Evolutionary conservation across 345 rosid species (phyloP).

Genomic region (Limnanthes douglasii): DNA sequence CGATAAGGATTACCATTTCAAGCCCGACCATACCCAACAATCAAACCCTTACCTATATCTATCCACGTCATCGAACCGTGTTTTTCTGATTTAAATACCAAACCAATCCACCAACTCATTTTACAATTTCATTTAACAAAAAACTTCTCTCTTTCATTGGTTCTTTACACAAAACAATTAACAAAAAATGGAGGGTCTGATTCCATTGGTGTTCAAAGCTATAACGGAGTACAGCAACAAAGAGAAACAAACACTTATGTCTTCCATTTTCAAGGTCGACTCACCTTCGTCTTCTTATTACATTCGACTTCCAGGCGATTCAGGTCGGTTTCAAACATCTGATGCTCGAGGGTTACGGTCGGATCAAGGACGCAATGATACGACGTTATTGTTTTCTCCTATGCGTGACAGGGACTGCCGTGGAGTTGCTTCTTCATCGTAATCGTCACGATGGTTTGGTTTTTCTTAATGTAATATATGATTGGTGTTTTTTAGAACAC

Average conservation of each 20-base stretch:
- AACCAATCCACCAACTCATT: neutral
- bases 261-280: no score
- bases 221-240: constrained; percentile 32
- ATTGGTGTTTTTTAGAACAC: no score
- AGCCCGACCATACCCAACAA: no score
- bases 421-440: neutral
- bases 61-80: no score
- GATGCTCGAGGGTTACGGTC: constrained; percentile 25
- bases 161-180: no score
- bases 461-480: constrained; percentile 4
- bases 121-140: neutral
- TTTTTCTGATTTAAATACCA: no score
- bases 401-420: no score
- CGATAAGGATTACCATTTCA: no score
- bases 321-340: constrained; percentile 38
- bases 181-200: constrained; percentile 48
- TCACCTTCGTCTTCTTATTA: constrained; percentile 38
- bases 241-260: constrained; percentile 17
- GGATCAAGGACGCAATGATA: constrained; percentile 6
- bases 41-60: no score
- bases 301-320: constrained; percentile 64
- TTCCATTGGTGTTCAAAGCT: constrained; percentile 39
- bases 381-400: no score
- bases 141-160: neutral
- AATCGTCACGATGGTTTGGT: constrained; percentile 8